Conservation (phyloP, 371 early-diverging fungal genomes). For the Lichtheimia hyalospora region DNA sequence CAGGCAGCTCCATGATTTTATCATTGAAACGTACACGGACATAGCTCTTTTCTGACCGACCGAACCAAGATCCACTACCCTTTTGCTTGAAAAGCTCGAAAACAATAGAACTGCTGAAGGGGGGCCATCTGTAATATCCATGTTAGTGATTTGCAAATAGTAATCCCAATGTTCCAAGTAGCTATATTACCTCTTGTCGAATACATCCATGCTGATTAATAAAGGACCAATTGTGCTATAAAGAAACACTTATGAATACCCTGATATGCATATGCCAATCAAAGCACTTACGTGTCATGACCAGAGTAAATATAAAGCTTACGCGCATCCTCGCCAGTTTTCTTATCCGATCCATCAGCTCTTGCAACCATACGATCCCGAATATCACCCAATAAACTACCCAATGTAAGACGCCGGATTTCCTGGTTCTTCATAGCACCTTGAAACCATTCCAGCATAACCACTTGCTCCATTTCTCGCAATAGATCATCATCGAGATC, state of each 20-base stretch:
- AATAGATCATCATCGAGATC: constrained; percentile 45
- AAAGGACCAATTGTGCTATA: constrained; percentile 66
- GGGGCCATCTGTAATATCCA: constrained; percentile 42
- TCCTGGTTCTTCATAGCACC: constrained; percentile 30
- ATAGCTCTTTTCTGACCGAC: constrained; percentile 43
- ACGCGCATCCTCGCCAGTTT: constrained; percentile 31
- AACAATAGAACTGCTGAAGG: constrained; percentile 55
- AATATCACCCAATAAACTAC: constrained; percentile 56
- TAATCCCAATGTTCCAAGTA: constrained; percentile 12
- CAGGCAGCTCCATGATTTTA: constrained; percentile 56
- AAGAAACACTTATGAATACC: background rate
- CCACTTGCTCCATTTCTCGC: constrained; percentile 33
- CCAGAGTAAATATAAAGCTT: constrained; percentile 73
- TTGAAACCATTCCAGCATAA: constrained; percentile 48
- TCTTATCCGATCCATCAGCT: constrained; percentile 27
- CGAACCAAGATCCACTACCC: constrained; percentile 1
- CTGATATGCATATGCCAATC: too few species aligned
- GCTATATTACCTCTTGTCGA: constrained; percentile 43
- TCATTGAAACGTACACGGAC: constrained; percentile 77
- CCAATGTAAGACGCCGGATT: constrained; percentile 50
- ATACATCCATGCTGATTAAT: constrained; percentile 56
- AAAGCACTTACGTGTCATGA: constrained; percentile 65
- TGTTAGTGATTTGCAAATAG: background rate
- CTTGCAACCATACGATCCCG: constrained; percentile 41
- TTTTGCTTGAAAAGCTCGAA: constrained; percentile 66